Conservation (phyloP, 2,329 filamentous ascomycete species). For the Calonectria ilicicola region DNA sequence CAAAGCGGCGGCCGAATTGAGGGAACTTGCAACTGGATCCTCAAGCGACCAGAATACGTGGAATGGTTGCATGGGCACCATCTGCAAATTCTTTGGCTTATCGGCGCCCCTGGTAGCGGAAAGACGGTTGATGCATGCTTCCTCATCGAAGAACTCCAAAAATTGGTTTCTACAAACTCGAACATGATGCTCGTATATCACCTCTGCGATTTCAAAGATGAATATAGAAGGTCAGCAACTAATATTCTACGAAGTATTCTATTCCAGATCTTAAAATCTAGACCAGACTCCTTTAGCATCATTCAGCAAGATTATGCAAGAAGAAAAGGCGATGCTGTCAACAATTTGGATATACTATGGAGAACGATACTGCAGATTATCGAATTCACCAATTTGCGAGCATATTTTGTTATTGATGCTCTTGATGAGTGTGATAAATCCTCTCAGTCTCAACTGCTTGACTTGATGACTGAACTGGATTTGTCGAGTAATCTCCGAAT, state of each 20-base stretch:
- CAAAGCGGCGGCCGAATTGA: not conserved
- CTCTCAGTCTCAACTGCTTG: not conserved
- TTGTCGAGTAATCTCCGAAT: not conserved
- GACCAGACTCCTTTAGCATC: not conserved
- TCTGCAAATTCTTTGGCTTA: not conserved
- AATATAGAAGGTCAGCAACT: not conserved
- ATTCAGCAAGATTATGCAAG: not conserved
- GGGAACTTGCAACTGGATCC: not conserved
- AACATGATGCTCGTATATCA: not conserved
- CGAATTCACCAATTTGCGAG: not conserved
- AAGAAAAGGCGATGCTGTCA: not conserved
- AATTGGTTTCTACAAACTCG: not conserved
- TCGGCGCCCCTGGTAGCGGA: not conserved
- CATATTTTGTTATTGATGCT: not conserved
- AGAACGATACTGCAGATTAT: not conserved
- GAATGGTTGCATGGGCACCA: not conserved
- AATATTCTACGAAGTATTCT: not conserved
- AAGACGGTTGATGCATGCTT: not conserved
- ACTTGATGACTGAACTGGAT: not conserved
- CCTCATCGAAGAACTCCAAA: not conserved
- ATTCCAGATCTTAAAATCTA: not conserved
- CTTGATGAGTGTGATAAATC: not conserved
- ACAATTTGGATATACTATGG: not conserved
- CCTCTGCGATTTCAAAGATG: not conserved
- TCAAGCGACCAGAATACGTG: not conserved